Conservation (phyloP, 805 yeast species). For the Lipomyces kockii region DNA sequence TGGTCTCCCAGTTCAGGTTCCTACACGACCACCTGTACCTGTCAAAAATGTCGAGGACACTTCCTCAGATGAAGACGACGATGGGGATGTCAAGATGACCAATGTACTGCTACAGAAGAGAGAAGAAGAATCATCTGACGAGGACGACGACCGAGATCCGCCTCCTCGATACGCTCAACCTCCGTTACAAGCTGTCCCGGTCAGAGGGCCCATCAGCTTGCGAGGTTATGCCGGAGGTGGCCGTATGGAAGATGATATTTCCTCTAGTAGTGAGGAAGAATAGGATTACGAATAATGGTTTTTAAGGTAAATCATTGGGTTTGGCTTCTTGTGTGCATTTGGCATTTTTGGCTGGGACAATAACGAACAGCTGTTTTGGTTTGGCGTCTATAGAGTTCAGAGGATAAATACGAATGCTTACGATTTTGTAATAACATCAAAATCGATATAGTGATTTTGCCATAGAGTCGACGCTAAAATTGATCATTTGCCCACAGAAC, state of each 20-base stretch:
- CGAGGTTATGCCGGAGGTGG: slow-evolving; percentile 36
- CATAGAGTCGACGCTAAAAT: too few species aligned
- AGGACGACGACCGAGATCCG: slow-evolving; percentile 16
- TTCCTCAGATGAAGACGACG: slow-evolving; percentile 30
- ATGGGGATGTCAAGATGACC: slow-evolving; percentile 12
- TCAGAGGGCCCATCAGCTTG: slow-evolving; percentile 36
- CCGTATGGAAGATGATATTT: slow-evolving; percentile 36
- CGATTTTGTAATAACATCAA: too few species aligned
- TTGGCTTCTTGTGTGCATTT: not conserved
- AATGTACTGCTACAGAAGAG: slow-evolving; percentile 15
- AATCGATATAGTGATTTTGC: too few species aligned
- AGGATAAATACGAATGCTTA: not conserved
- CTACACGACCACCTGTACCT: slow-evolving; percentile 1
- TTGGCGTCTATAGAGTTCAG: not conserved
- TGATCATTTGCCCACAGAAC: too few species aligned
- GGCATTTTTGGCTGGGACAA: not conserved
- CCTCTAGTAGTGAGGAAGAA: slow-evolving; percentile 39
- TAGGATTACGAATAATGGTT: not conserved
- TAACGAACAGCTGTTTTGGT: not conserved
- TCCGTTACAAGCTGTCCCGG: not conserved
- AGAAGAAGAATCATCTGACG: slow-evolving; percentile 32
- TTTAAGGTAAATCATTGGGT: not conserved
- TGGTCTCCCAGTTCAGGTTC: not conserved
- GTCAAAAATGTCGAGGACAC: slow-evolving; percentile 2
- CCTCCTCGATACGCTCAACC: not conserved